Evolutionary conservation across 805 yeast species (phyloP).

Genomic region (Cyberlindnera euphorbiae): DNA sequence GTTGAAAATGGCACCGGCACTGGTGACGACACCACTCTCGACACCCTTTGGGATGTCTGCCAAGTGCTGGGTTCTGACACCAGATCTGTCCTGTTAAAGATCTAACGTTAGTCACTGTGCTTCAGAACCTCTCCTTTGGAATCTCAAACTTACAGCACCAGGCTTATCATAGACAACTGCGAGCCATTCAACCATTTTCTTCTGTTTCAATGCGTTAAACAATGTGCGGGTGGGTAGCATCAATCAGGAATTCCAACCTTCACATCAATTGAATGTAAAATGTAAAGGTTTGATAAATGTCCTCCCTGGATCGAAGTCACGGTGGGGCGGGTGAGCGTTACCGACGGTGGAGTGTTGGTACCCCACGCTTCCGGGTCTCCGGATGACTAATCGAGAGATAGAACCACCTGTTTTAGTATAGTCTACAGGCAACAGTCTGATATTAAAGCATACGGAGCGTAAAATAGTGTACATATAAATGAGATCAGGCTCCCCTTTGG

Average conservation of each 20-base stretch:
- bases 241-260: not conserved
- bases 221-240: slow-evolving; percentile 14
- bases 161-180: slow-evolving; percentile 70
- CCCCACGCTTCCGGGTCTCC: no score
- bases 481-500: not conserved
- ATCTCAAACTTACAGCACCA: slow-evolving; percentile 35
- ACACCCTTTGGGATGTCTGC: slow-evolving; percentile 41
- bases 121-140: no score
- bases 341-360: no score
- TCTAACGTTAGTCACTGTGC: slow-evolving; percentile 1
- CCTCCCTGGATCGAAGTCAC: no score
- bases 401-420: no score
- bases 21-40: slow-evolving; percentile 39
- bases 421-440: no score
- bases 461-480: not conserved
- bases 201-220: slow-evolving; percentile 6
- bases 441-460: no score
- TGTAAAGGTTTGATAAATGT: no score
- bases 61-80: slow-evolving; percentile 49
- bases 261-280: no score
- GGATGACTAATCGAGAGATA: no score
- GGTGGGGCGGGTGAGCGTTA: no score
- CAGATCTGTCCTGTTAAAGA: slow-evolving; percentile 38
- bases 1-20: slow-evolving; percentile 49
- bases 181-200: slow-evolving; percentile 53